Conservation (phyloP, 75 land plant genomes). For the Pinus tabuliformis region DNA sequence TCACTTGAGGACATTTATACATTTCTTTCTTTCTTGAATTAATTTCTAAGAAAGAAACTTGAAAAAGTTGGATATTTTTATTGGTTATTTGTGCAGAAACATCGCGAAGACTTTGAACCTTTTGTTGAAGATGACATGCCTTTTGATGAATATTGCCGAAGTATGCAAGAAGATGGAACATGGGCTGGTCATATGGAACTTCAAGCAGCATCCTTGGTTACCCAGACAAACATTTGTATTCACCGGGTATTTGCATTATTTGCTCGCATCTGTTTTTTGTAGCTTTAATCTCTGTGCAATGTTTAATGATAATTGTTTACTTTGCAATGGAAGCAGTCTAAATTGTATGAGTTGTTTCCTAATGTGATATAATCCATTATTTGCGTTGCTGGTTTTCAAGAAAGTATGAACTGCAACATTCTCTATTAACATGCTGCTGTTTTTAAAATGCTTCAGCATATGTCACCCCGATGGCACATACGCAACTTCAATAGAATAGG, state of each 20-base stretch:
- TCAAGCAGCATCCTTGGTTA: conserved; percentile 92
- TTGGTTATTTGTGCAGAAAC: conserved; percentile 43
- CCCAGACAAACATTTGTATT: conserved; percentile 81
- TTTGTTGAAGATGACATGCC: conserved; percentile 94
- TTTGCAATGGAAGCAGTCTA: not conserved
- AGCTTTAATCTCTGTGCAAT: not conserved
- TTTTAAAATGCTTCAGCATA: conserved; percentile 34
- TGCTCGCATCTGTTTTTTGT: conserved; percentile 1
- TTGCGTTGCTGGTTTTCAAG: not conserved
- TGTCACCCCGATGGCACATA: conserved; percentile 87
- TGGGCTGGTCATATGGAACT: conserved; percentile 98
- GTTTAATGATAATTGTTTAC: not conserved
- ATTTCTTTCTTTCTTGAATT: not conserved
- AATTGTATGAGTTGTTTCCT: not conserved
- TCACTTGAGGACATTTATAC: too few species aligned
- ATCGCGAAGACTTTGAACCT: conserved; percentile 86
- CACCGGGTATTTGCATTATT: conserved; percentile 51
- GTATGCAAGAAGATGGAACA: conserved; percentile 78
- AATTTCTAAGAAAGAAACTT: not conserved
- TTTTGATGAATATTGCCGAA: conserved; percentile 84
- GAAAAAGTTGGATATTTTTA: not conserved
- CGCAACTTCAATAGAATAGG: conserved; percentile 51
- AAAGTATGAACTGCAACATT: not conserved
- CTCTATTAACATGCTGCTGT: not conserved
- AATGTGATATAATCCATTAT: not conserved